Evolutionary conservation across 495 filamentous ascomycete species (phyloP), one percentile per base, ranked within the genome.

Genomic region (Neurospora tetrasperma): DNA sequence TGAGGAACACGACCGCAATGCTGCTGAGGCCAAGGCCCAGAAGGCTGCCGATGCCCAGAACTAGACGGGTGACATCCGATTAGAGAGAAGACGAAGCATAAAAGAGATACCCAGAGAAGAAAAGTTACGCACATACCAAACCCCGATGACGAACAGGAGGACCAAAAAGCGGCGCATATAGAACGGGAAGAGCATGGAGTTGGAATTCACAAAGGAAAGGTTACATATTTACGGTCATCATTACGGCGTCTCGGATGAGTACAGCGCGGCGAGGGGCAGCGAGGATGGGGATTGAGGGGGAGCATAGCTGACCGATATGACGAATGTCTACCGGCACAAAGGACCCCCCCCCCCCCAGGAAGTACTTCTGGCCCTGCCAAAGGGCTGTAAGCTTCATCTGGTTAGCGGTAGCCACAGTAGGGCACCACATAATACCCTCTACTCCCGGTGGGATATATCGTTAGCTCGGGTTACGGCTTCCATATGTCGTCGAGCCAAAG

Each of bases 1-100:
- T 76, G 96, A 98, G 40, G 91, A 93, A 85, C 95, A 98, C 79
- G 95, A 98, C 82, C 76, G 82, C 70, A 82, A 93, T 73, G 92
- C 94, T 12, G 83, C 83, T 74, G 81, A 85, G 79, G 84, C 87
- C 76, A 46, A 66, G 69, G 73, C 73, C 59, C 76, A 77, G 40
- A 70, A 74, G 41, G 71, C 69, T 62, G 27, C 27, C 20, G 71
- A 59, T 14, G 27, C 54, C 54, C 54, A 62, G 27, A 62, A 62
- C 54, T 62, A 62, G 54, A 62, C 54, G 27, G 27, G 14, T 27
- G 46, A 62, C 27, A 62, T 35, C 41, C 69, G 54, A 71, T 66
- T 71, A 14, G 27, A 70, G 27, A 70, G 39, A 70, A 62, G 31
- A 69, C 11, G 20, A 40, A 40, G 23, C 23, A 72, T 43, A 69